Evolutionary conservation across 139 green algal genomes (phyloP).

Genomic region (Volvox africanus): DNA sequence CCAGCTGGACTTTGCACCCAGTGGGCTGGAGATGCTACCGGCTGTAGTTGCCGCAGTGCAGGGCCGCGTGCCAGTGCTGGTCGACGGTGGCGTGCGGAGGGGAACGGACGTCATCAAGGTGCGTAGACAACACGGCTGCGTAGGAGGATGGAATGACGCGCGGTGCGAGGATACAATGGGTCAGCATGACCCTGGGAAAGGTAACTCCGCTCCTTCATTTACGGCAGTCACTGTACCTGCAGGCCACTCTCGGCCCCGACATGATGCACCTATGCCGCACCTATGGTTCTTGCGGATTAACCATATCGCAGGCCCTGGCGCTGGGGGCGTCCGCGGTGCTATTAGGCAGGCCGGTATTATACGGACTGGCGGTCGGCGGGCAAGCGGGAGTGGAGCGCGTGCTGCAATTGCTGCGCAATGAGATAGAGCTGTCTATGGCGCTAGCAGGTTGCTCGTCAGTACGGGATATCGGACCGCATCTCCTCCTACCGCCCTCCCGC

Average conservation of each 20-base stretch:
- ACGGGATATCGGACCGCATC: conserved; percentile 57
- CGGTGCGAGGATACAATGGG: too few relatives aligned
- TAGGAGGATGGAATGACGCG: too few relatives aligned
- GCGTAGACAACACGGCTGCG: not conserved
- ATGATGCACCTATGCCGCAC: too few relatives aligned
- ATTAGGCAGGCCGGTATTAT: conserved; percentile 93
- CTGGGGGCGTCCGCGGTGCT: conserved; percentile 91
- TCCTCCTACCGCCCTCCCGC: conserved; percentile 33
- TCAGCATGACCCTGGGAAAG: too few relatives aligned
- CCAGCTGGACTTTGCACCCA: conserved; percentile 90
- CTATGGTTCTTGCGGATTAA: too few relatives aligned
- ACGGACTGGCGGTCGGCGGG: conserved; percentile 86
- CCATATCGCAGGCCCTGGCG: conserved; percentile 75
- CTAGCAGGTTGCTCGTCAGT: conserved; percentile 69
- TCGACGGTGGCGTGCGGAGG: conserved; percentile 90
- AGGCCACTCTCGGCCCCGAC: too few relatives aligned
- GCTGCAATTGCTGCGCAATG: conserved; percentile 66
- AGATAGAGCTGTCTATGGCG: conserved; percentile 80
- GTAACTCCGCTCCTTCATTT: too few relatives aligned
- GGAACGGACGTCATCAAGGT: conserved; percentile 95
- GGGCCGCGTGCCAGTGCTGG: conserved; percentile 82
- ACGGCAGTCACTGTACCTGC: too few relatives aligned
- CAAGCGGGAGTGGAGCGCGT: conserved; percentile 75
- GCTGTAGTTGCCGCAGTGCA: conserved; percentile 76
- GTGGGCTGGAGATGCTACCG: conserved; percentile 83